Base-by-base conservation (phyloP, 78 protist genomes). In the Planoprotostelium fungivorum region DNA sequence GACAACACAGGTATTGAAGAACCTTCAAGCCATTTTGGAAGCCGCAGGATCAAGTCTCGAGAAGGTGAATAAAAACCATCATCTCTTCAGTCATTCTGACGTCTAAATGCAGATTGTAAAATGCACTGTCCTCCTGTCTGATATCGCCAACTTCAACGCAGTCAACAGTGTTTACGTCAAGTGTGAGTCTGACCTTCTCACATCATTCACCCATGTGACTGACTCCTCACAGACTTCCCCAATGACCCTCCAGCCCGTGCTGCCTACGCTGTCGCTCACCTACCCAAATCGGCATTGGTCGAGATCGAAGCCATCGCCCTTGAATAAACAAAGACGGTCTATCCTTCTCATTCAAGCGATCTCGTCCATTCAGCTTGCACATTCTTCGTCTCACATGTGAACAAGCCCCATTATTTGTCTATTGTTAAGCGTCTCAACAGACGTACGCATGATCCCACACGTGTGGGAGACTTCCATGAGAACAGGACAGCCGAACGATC, bases 91-190 rank as follows among this genome's bases (percentile, higher is more conserved):
- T n/a, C n/a, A n/a, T n/a, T n/a, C n/a, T n/a, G n/a, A n/a, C n/a
- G n/a, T n/a, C n/a, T n/a, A n/a, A n/a, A 5, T 51, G 5, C 16
- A 51, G 73, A 16, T 97, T 39, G 91, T 95, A 34, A 97, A 95
- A 38, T 86, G 93, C 37, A 90, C 93, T 16, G 94, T 95, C 35
- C 87, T 95, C 51, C 89, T 97, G 84, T 86, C 89, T n/a, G 93
- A 94, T 37, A 94, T 97, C 86, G 88, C 86, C 86, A 96, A 97
- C 83, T 97, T 97, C 84, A 95, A 87, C 9, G 89, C 83, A 31
- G 95, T 97, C 31, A 95, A 97, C 89, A 51, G 85, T n/a, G 92
- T 97, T 34, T 95, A 95, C 86, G 88, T 91, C 1, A 89, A 83
- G 28, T 92, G 94, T 92, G 89, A n/a, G 91, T 88, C 37, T n/a